phyloP scores from a whole-genome alignment of 2,329 filamentous ascomycete genomes.

The Westerdykella sp. region DNA sequence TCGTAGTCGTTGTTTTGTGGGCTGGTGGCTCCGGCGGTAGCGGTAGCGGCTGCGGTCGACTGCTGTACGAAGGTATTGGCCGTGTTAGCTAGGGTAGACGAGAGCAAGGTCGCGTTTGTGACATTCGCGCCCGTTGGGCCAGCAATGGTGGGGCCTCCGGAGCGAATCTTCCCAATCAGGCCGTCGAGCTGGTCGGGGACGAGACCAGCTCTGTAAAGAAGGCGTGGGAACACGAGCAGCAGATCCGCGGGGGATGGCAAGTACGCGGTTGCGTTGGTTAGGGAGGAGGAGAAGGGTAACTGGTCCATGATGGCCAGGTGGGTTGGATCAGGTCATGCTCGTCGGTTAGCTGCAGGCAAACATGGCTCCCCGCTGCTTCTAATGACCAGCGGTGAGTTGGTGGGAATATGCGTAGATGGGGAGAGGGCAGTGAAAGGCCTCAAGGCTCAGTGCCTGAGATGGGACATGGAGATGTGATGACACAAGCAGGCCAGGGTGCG shows the following conservation, averaged over 20 bases:
- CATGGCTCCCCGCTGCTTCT: neutral
- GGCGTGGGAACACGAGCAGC: conserved; percentile 61
- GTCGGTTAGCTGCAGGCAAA: neutral
- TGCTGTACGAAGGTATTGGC: conserved; percentile 38
- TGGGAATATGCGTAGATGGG: too few relatives aligned
- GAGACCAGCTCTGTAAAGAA: conserved; percentile 63
- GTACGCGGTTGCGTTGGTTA: conserved; percentile 32
- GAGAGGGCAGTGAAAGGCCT: too few relatives aligned
- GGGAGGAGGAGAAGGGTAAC: conserved; percentile 8
- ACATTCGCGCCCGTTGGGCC: conserved; percentile 50
- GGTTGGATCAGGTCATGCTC: neutral
- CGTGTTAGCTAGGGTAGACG: conserved; percentile 32
- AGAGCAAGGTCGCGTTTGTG: conserved; percentile 22
- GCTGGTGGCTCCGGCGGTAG: conserved; percentile 30
- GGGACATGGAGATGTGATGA: too few relatives aligned
- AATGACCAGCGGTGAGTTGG: too few relatives aligned
- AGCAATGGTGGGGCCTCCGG: conserved; percentile 55
- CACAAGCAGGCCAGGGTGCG: too few relatives aligned
- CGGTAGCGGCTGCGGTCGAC: conserved; percentile 37
- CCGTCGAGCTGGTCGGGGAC: conserved; percentile 56
- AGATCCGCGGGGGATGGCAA: conserved; percentile 61
- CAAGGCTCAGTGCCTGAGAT: too few relatives aligned
- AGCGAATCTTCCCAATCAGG: conserved; percentile 44
- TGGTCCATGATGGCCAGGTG: neutral
- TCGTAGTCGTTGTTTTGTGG: conserved; percentile 23